Base-by-base conservation (phyloP, 148 eudicot genomes). In the Heliosperma pusillum region DNA sequence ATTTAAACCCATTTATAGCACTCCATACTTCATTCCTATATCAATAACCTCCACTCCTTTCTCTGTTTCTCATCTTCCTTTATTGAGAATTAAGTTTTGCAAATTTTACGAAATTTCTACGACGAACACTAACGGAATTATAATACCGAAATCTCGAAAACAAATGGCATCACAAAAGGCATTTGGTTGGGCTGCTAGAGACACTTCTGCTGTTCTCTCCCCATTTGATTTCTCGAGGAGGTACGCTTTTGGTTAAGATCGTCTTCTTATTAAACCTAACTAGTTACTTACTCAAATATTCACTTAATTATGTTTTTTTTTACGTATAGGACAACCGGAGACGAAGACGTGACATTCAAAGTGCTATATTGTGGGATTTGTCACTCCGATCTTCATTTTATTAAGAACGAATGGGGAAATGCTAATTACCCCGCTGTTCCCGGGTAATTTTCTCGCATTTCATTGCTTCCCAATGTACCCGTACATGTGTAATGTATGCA, bases 321-420 rank as follows among this genome's bases (percentile, higher is more conserved):
- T 42, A 8, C n/a, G 52, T 70, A 67, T 47, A 85, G 87, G 81
- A 70, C 74, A 61, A 85, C 87, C 0, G 83, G 79, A 29, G 85
- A 85, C 3, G 33, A 76, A 26, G 87, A 85, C 55, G 85, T 85
- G 72, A 82, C 80, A 68, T 79, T 85, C 69, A 85, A 79, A 36
- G 87, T 85, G 77, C 21, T 82, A 60, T 85, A 85, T 21, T 85
- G 87, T 47, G 87, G 87, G 22, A 77, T 85, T 10, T 85, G 87
- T 63, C 85, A 85, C 74, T 73, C 87, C 2, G 87, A 85, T 42
- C 83, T 82, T 77, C 87, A 85, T 33, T 79, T 68, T 30, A 66
- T 82, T 59, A 70, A 73, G 55, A 82, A 85, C 27, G 79, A 85
- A 15, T 85, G 82, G 83, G 85, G 81, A 17, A 57, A 50, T 5